phyloP scores from a whole-genome alignment of 495 filamentous ascomycete genomes.

The Cairneyella variabilis region DNA sequence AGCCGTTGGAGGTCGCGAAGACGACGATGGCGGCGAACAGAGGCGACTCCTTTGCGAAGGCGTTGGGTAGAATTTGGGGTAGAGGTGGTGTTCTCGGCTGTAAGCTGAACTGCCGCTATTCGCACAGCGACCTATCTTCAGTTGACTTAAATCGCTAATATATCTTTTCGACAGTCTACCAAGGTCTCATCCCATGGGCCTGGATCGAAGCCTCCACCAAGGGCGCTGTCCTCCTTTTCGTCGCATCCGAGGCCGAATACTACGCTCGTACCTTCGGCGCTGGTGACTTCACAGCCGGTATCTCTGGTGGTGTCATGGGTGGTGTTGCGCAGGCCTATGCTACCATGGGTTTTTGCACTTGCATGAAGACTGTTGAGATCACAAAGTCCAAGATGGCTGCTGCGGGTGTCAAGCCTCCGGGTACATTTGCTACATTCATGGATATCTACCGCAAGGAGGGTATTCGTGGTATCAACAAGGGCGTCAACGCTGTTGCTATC shows the following conservation, averaged over 20 bases:
- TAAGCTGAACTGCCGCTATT: slow-evolving; percentile 46
- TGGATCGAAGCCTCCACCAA: slow-evolving; percentile 99
- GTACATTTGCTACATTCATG: slow-evolving; percentile 93
- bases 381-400: slow-evolving; percentile 95
- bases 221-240: slow-evolving; percentile 97
- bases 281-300: slow-evolving; percentile 80
- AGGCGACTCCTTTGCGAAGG: slow-evolving; percentile 76
- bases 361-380: slow-evolving; percentile 99
- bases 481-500: slow-evolving; percentile 97
- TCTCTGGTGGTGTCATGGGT: slow-evolving; percentile 86
- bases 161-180: slow-evolving; percentile 94
- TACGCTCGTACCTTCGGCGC: slow-evolving; percentile 79
- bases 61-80: slow-evolving; percentile 84
- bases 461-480: slow-evolving; percentile 93
- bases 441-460: slow-evolving; percentile 94
- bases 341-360: slow-evolving; percentile 99
- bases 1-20: slow-evolving; percentile 98
- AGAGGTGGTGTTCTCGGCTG: slow-evolving; percentile 94
- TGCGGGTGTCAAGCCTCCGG: slow-evolving; percentile 72
- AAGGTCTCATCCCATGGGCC: slow-evolving; percentile 99
- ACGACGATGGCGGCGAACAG: slow-evolving; percentile 98
- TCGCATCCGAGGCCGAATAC: slow-evolving; percentile 97
- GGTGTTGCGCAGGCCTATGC: slow-evolving; percentile 98
- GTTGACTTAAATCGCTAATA: too few species aligned
- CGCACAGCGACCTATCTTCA: neutral